Evolutionary conservation across 306 rosid species (phyloP).

Genomic region (Hylodesmum podocarpum): DNA sequence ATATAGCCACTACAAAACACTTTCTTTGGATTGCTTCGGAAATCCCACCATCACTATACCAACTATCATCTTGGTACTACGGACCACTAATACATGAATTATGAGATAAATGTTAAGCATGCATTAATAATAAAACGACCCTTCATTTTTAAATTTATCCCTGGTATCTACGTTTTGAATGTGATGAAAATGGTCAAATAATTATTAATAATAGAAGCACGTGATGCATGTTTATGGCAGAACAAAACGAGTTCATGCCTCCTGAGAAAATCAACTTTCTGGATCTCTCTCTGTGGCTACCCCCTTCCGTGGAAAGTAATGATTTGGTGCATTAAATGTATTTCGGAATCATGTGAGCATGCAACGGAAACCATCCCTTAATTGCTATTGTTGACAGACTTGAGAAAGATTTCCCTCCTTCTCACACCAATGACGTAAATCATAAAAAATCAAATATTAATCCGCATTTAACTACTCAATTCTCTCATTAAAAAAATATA

Average conservation of each 20-base stretch:
- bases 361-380: constrained; percentile 27
- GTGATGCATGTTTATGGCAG: constrained; percentile 26
- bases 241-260: constrained; percentile 57
- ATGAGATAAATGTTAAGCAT: too few species aligned
- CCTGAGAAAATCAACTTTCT: constrained; percentile 24
- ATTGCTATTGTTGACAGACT: too few species aligned
- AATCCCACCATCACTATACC: constrained; percentile 28
- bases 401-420: too few species aligned
- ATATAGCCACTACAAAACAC: constrained; percentile 53
- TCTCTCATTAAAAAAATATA: too few species aligned
- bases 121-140: too few species aligned
- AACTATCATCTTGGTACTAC: neutral
- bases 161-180: constrained; percentile 26
- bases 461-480: too few species aligned
- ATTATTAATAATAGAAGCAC: constrained; percentile 10
- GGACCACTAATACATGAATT: neutral
- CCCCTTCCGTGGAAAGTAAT: constrained; percentile 39
- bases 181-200: constrained; percentile 13
- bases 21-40: constrained; percentile 39
- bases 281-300: neutral
- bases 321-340: constrained; percentile 57
- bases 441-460: too few species aligned
- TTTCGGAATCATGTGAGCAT: constrained; percentile 48
- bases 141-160: constrained; percentile 22
- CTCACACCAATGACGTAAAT: too few species aligned